These are phyloP conservation scores for Mucor saturninus DNA, from an alignment of 371 early-diverging fungal species.

Conservation along the genomic window DNA sequence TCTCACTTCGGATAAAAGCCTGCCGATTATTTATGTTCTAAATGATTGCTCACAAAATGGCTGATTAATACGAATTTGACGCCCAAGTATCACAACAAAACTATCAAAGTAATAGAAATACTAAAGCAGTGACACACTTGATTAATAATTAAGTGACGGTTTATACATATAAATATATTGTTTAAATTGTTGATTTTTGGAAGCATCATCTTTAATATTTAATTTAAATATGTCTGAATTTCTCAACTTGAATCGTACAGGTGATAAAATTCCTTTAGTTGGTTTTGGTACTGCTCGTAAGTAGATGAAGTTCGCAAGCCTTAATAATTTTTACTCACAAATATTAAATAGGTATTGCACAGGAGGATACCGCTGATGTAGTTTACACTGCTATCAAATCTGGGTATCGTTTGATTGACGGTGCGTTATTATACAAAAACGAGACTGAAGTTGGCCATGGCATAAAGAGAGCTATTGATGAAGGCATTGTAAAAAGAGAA, in stretches of 20 bases:
- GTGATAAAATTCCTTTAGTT: conserved; percentile 51
- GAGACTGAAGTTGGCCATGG: conserved; percentile 72
- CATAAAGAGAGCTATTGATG: conserved; percentile 54
- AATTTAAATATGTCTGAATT: background rate
- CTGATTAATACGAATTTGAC: too few species aligned
- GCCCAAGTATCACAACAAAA: too few species aligned
- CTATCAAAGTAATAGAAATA: too few species aligned
- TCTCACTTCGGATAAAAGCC: too few species aligned
- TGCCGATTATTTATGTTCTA: too few species aligned
- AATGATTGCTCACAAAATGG: too few species aligned
- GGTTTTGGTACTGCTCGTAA: conserved; percentile 45
- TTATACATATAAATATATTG: too few species aligned
- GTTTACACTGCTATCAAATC: conserved; percentile 58
- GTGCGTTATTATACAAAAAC: conserved; percentile 62
- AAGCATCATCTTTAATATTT: background rate
- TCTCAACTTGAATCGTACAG: conserved; percentile 39
- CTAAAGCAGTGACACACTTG: too few species aligned
- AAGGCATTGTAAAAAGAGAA: conserved; percentile 67
- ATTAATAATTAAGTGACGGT: too few species aligned
- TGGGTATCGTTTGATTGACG: conserved; percentile 55
- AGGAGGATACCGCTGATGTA: conserved; percentile 39
- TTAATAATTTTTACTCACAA: too few species aligned
- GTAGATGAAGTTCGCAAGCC: too few species aligned
- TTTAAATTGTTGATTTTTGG: too few species aligned
- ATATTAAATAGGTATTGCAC: conserved; percentile 28